Evolutionary conservation across 805 yeast genomes (phyloP), one percentile per base, ranked within the genome.

Genomic region (Yamadazyma sp.): DNA sequence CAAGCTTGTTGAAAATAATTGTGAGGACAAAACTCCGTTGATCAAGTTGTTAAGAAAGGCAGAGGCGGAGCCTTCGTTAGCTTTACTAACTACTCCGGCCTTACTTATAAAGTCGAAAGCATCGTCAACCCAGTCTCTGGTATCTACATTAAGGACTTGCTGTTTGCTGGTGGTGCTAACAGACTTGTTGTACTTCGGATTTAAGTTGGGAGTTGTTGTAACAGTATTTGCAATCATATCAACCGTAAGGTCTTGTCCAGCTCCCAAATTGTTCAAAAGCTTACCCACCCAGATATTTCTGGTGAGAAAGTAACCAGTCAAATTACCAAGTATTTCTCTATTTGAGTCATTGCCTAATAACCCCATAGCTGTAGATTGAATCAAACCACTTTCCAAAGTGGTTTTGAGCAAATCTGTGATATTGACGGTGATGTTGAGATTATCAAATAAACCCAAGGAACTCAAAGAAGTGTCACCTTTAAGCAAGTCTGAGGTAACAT

Each of bases 221-320:
- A 65, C 51, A 8, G 54, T 35, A 42, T 59, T 51, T 21, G 62
- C 64, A 37, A 66, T 49, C 38, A 46, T 53, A n/a, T 49, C 47
- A 40, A 64, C 52, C 0, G 65, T 48, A 16, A 62, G 49, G 14
- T 47, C 42, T 7, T 61, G 45, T 6, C 67, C 67, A 20, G 52
- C 41, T 17, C 71, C 71, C n/a, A 63, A 40, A n/a, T 57, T 59
- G 26, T 42, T 45, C 32, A 67, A 43, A 8, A 65, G 32, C 30
- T 50, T 37, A 3, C 63, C 49, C 14, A 62, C 48, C 62, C 65
- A 66, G 6, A 57, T 46, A 32, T 63, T 40, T 14, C 53, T 46
- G 10, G 50, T 49, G 26, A 67, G 48, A 8, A 55, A 32, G 11
- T 47, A 41, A 3, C 71, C 71, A 12, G 54, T 29, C 11, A 48